These are phyloP conservation scores for Lepidium sativum DNA, from an alignment of 345 rosid species.

Conservation along the genomic window DNA sequence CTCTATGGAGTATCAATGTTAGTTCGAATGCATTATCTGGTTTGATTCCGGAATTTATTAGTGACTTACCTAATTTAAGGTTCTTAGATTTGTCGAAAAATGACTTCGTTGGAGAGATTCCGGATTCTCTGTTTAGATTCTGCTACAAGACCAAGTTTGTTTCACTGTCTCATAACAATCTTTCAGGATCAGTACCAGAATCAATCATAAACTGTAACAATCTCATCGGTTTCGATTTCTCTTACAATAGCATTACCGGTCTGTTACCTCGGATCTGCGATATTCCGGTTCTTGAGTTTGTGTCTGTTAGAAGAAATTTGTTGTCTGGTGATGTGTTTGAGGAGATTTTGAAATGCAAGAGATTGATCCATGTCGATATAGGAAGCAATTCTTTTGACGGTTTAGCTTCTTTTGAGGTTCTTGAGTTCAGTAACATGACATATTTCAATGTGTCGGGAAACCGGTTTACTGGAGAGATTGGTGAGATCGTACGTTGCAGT, in stretches of 20 bases:
- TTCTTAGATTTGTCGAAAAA: conserved; percentile 91
- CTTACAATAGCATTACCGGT: conserved; percentile 64
- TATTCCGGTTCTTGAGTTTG: conserved; percentile 45
- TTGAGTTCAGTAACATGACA: conserved; percentile 49
- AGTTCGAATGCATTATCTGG: conserved; percentile 94
- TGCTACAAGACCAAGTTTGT: conserved; percentile 79
- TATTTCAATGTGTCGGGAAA: conserved; percentile 68
- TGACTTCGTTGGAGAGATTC: conserved; percentile 56
- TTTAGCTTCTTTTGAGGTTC: conserved; percentile 51
- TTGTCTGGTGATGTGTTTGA: conserved; percentile 55
- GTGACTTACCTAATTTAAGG: conserved; percentile 67
- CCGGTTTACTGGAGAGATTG: conserved; percentile 42
- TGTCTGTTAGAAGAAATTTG: conserved; percentile 59
- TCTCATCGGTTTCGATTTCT: conserved; percentile 82
- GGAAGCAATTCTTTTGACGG: conserved; percentile 68
- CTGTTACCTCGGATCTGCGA: conserved; percentile 49
- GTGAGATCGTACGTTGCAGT: conserved; percentile 39
- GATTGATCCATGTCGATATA: conserved; percentile 59
- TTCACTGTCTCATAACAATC: conserved; percentile 61
- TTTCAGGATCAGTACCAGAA: conserved; percentile 68
- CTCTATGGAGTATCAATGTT: conserved; percentile 87
- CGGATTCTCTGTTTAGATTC: conserved; percentile 51
- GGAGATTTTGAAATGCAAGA: conserved; percentile 45
- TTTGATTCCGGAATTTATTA: conserved; percentile 75
- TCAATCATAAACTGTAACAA: conserved; percentile 58